phyloP scores from a whole-genome alignment of 73 alveolate genomes.

The Urostyla sp. region DNA sequence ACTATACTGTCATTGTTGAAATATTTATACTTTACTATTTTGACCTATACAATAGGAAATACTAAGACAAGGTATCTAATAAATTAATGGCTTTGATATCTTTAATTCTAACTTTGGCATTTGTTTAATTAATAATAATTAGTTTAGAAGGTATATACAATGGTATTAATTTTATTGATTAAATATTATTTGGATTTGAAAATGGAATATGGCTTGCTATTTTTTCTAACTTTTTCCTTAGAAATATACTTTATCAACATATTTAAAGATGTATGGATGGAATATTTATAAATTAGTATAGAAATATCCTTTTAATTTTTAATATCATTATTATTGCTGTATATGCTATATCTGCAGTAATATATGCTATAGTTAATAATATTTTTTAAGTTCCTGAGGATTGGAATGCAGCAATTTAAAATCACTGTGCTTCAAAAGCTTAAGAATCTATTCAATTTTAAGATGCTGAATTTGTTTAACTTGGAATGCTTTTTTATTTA shows the following conservation, averaged over 20 bases:
- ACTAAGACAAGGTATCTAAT: constrained; percentile 5
- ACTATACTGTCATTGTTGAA: constrained; percentile 4
- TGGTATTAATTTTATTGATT: constrained; percentile 41
- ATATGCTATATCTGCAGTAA: not conserved
- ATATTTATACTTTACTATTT: not conserved
- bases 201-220: constrained; percentile 1
- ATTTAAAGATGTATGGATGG: constrained; percentile 35
- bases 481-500: constrained; percentile 16
- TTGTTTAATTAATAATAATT: constrained; percentile 23
- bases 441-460: too few relatives aligned
- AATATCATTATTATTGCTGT: not conserved
- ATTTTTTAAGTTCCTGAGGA: too few relatives aligned
- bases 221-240: constrained; percentile 11
- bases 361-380: too few relatives aligned
- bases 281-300: not conserved
- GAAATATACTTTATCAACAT: not conserved
- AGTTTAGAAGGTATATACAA: constrained; percentile 33
- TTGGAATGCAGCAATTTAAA: too few relatives aligned
- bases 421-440: too few relatives aligned
- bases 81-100: too few relatives aligned
- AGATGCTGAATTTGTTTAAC: constrained; percentile 40
- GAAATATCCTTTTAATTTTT: not conserved
- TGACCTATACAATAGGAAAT: constrained; percentile 6
- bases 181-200: constrained; percentile 43
- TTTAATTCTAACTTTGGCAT: not conserved